Conservation (phyloP, 2,329 filamentous ascomycete species). For the Pyricularia grisea region DNA sequence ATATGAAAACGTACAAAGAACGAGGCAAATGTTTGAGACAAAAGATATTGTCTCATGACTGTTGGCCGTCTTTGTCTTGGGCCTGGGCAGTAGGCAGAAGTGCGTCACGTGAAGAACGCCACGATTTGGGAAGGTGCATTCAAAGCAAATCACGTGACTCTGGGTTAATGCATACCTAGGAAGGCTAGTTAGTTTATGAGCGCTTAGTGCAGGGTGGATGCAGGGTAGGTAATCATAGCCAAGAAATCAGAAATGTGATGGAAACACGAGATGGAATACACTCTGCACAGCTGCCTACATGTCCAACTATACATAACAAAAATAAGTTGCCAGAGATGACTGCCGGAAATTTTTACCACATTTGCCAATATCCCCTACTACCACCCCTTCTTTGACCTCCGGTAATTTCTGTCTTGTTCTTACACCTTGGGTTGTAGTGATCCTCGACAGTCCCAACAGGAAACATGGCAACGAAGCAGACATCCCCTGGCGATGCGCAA, state of each 20-base stretch:
- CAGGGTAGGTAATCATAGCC: no score
- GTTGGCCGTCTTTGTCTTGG: background rate
- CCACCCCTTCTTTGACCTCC: background rate
- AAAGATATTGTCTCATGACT: background rate
- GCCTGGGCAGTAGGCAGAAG: background rate
- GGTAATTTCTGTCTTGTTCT: background rate
- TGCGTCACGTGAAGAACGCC: background rate
- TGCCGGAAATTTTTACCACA: background rate
- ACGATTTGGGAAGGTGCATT: background rate
- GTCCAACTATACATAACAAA: no score
- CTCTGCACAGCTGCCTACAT: no score
- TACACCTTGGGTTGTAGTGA: conserved; percentile 11
- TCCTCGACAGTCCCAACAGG: conserved; percentile 21
- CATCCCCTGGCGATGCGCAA: conserved; percentile 19
- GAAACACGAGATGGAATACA: no score
- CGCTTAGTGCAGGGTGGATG: no score
- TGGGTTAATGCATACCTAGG: background rate
- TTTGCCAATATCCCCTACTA: background rate
- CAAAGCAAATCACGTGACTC: background rate
- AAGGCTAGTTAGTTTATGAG: no score
- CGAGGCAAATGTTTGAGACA: background rate
- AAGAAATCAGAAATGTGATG: no score
- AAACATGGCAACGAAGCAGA: conserved; percentile 29
- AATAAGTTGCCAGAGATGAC: no score
- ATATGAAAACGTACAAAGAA: background rate